These are phyloP conservation scores for Colletotrichum chlorophyti DNA, from an alignment of 2,329 filamentous ascomycete genomes.

Conservation along the genomic window DNA sequence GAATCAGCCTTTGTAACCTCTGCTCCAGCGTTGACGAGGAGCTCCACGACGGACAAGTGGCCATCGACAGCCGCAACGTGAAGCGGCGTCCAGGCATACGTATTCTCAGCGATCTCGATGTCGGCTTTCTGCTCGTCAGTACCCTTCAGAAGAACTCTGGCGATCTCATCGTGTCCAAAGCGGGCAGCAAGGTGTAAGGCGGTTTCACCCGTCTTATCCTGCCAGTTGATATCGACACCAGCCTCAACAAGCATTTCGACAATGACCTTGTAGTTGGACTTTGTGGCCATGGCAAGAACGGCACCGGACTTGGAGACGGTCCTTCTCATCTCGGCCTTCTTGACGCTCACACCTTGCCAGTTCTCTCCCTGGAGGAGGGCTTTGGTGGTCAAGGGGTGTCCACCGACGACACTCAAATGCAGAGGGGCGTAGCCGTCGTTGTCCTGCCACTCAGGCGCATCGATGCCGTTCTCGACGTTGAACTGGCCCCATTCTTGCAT, in stretches of 20 bases:
- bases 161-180: constrained; percentile 84
- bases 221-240: constrained; percentile 92
- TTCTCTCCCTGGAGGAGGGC: constrained; percentile 82
- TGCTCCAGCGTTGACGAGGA: constrained; percentile 80
- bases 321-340: constrained; percentile 70
- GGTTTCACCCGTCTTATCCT: constrained; percentile 88
- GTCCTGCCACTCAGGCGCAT: constrained; percentile 89
- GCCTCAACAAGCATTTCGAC: constrained; percentile 88
- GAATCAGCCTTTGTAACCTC: constrained; percentile 78
- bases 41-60: constrained; percentile 74
- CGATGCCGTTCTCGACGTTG: constrained; percentile 83
- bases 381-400: constrained; percentile 85
- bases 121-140: constrained; percentile 75
- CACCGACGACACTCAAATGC: constrained; percentile 90
- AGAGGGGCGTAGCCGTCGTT: constrained; percentile 88
- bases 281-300: constrained; percentile 86
- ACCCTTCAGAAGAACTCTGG: constrained; percentile 75
- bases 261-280: constrained; percentile 84
- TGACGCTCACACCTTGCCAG: constrained; percentile 69
- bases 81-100: constrained; percentile 93
- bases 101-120: constrained; percentile 79
- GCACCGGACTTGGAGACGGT: constrained; percentile 82
- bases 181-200: constrained; percentile 91
- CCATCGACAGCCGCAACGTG: constrained; percentile 94
- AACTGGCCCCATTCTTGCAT: constrained; percentile 93